A percentile compares a stretch with the other conserved stretches of the same genome.
Evolutionary conservation across 2,329 filamentous ascomycete species (phyloP).

Genomic region (Verticillium albo-atrum): DNA sequence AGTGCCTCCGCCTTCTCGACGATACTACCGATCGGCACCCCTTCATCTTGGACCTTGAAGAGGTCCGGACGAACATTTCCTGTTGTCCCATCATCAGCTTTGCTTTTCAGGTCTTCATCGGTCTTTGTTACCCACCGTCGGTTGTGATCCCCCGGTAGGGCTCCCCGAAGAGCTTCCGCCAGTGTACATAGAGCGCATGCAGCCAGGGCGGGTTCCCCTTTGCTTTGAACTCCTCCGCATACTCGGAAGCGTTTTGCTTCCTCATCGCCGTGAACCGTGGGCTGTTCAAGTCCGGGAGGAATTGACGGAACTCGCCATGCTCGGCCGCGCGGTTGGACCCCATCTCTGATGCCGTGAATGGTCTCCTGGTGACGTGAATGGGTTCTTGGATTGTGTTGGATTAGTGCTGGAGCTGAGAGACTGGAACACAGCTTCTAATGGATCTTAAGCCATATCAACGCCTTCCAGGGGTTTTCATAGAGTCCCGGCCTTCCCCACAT

Average conservation of each 20-base stretch:
- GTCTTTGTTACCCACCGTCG: conserved; percentile 46
- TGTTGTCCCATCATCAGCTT: conserved; percentile 16
- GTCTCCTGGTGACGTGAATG: background rate
- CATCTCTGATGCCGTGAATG: background rate
- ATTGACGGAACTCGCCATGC: conserved; percentile 44
- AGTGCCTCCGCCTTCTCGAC: conserved; percentile 44
- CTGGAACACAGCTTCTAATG: background rate
- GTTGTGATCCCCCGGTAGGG: conserved; percentile 68
- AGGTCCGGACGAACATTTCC: conserved; percentile 47
- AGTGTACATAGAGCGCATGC: conserved; percentile 55
- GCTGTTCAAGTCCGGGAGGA: conserved; percentile 57
- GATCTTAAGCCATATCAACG: too few relatives aligned
- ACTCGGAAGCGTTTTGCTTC: conserved; percentile 57
- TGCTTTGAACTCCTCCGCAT: conserved; percentile 56
- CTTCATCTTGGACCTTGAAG: conserved; percentile 60
- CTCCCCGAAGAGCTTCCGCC: conserved; percentile 55
- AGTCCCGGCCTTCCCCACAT: too few relatives aligned
- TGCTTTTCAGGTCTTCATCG: conserved; percentile 1
- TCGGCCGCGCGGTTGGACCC: background rate
- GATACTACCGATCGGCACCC: conserved; percentile 54
- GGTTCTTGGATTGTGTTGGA: background rate
- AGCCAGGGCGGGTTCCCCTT: conserved; percentile 62
- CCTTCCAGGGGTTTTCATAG: too few relatives aligned
- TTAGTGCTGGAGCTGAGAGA: background rate
- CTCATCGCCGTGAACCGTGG: conserved; percentile 61